Evolutionary conservation across 345 rosid species (phyloP), one percentile per base, ranked within the genome.

Genomic region (Rhizophora apiculata): DNA sequence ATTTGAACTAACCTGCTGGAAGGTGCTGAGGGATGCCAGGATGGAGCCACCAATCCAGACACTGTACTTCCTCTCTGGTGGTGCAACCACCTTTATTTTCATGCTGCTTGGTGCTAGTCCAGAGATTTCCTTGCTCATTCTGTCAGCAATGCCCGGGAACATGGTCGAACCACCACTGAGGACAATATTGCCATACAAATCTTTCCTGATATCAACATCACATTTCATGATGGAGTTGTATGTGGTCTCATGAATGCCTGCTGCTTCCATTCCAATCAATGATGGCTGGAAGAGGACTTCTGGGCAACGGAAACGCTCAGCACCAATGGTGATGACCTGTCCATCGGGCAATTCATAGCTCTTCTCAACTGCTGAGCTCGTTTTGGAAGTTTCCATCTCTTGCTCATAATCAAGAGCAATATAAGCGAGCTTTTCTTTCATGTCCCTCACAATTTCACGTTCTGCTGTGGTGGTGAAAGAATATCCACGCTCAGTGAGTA

Each of bases 401-500:
- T 64, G 78, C 62, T 75, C 78, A 29, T 64, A 75, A 27, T 75
- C 79, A 37, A 75, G 74, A 22, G 79, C 79, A 36, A 75, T 73
- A 43, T 75, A 70, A 10, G 79, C 71, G 18, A 75, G 79, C 31
- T 75, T 75, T 65, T 75, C 79, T 67, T 75, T 75, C 74, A 75
- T 70, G 68, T 75, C 79, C 65, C 79, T 73, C 58, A 75, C 79
- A 70, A 75, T 75, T 75, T 75, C 79, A 70, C 79, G 79, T 52
- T 75, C 79, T 22, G 79, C 79, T 11, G 79, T 75, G 36, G 79
- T 75, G 63, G 79, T 75, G 71, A 75, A 75, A 65, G 65, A 57
- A 63, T 75, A 75, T 29, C 79, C 79, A 34, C 79, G 70, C 74
- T 75, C 78, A 0, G 78, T 75, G 27, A 75, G 78, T 26, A 75